Conservation (phyloP, 352 stramenopile genomes). For the Labyrinthula sp. region DNA sequence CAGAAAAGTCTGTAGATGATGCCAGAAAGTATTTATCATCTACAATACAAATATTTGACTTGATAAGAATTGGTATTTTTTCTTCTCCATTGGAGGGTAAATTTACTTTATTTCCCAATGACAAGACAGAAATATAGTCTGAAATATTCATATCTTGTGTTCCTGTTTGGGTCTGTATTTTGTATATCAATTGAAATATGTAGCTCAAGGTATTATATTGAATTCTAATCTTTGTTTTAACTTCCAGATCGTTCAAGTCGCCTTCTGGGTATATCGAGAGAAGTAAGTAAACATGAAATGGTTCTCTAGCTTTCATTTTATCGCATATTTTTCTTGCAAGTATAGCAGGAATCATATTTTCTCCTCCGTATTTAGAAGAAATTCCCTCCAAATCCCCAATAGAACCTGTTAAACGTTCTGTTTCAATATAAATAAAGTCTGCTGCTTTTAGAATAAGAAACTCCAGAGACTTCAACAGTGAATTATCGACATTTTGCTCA, state of each 20-base stretch:
- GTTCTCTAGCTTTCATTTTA: slow-evolving; percentile 27
- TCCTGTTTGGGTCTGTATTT: too few species aligned
- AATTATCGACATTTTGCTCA: slow-evolving; percentile 28
- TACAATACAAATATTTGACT: too few species aligned
- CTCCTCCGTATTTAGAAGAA: slow-evolving; percentile 1
- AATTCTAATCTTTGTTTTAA: slow-evolving; percentile 8
- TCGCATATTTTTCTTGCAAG: slow-evolving; percentile 24
- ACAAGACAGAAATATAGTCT: too few species aligned
- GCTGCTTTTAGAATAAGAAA: slow-evolving; percentile 22
- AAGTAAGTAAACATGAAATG: slow-evolving; percentile 32
- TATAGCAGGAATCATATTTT: slow-evolving; percentile 24
- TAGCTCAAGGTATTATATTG: slow-evolving; percentile 19
- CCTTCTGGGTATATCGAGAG: slow-evolving; percentile 31
- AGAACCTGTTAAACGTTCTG: slow-evolving; percentile 59
- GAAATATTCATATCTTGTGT: too few species aligned
- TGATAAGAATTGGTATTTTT: too few species aligned
- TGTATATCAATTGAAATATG: too few species aligned
- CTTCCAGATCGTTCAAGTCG: neutral
- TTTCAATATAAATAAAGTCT: slow-evolving; percentile 67
- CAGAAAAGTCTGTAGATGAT: too few species aligned
- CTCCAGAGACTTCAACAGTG: slow-evolving; percentile 25
- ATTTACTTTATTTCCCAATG: too few species aligned
- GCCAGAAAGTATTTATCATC: too few species aligned
- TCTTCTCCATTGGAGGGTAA: too few species aligned
- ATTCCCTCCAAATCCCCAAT: slow-evolving; percentile 47